A percentile compares a stretch with the other conserved stretches of the same genome.
Conservation (phyloP, 352 stramenopile genomes). For the Phytophthora vignae region DNA sequence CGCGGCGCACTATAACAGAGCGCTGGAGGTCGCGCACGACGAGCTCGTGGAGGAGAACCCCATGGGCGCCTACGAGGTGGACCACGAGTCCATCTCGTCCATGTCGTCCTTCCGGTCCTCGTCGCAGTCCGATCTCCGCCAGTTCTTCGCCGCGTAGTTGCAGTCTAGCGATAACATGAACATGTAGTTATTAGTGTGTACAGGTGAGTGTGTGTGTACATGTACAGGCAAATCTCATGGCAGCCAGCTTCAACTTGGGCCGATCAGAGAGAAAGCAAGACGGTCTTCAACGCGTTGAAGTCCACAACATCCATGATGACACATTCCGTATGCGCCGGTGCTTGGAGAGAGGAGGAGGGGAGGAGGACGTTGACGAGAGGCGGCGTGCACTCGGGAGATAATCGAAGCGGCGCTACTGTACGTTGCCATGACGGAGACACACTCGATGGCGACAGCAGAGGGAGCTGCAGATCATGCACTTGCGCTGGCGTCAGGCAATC, state of each 20-base stretch:
- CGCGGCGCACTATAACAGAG: conserved; percentile 16
- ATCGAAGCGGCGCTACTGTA: not conserved
- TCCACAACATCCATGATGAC: too few relatives aligned
- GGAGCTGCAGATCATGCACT: not conserved
- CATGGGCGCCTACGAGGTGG: conserved; percentile 39
- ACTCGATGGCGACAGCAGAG: not conserved
- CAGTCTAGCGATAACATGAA: not conserved
- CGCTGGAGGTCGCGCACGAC: conserved; percentile 29
- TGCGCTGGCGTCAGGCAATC: not conserved
- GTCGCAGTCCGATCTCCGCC: conserved; percentile 30
- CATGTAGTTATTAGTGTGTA: not conserved
- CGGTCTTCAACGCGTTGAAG: conserved; percentile 2
- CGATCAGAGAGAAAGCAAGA: not conserved
- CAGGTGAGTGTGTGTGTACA: not conserved
- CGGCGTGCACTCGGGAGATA: not conserved
- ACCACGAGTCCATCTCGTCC: conserved; percentile 41
- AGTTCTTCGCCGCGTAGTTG: conserved; percentile 25
- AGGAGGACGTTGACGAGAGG: not conserved
- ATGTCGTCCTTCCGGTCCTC: conserved; percentile 41
- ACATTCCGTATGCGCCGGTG: too few relatives aligned
- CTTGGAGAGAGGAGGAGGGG: too few relatives aligned
- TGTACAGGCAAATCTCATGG: not conserved
- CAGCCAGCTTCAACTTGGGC: not conserved
- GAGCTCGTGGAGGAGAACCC: conserved; percentile 36
- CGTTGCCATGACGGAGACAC: not conserved